Evolutionary conservation across 2,329 filamentous ascomycete genomes (phyloP), one percentile per base, ranked within the genome.

Genomic region (Teratosphaeria zuluensis): DNA sequence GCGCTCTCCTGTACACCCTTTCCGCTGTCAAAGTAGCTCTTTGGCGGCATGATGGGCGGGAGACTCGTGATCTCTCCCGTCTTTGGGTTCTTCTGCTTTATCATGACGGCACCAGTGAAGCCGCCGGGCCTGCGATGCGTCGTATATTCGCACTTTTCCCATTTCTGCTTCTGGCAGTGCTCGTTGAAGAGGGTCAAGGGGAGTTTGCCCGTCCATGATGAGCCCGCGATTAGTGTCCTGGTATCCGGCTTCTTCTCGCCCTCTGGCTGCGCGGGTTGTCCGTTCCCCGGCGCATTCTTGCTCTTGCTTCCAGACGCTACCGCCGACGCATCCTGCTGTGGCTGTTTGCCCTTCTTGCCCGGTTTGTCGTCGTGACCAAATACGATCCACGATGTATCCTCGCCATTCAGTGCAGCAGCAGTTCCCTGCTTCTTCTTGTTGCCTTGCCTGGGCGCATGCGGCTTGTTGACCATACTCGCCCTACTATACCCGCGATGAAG

Each of bases 141-240:
- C 63, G 87, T 88, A 73, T 96, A 99, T 63, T 95, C 92, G 1
- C 92, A 92, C 71, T 87, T 92, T 64, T 90, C 89, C 94, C 94
- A 99, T 71, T 90, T 90, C 73, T 95, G 89, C 74, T 92, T 95
- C 76, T 96, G 91, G 68, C 92, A 96, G 75, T 95, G 89, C 78
- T 97, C 94, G 38, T 89, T 90, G 63, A 97, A 83, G 68, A 97
- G 81, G 71, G 95, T 96, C 63, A 96, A 89, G 1, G 94, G 94
- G 33, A 99, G 78, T 73, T 99, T 99, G 48, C 94, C 94, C 0
- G 94, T 99, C 94, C 94, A 99, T 66, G 91, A 96, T 59, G 90
- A 85, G 54, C 94, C 94, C 51, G 91, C 94, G 69, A 99, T 95
- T 64, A 99, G 78, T 66, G 95, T 90, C 73, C 82, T 77, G 24